Evolutionary conservation across 2,329 filamentous ascomycete species (phyloP).

Genomic region (Cladorrhinum sp.): DNA sequence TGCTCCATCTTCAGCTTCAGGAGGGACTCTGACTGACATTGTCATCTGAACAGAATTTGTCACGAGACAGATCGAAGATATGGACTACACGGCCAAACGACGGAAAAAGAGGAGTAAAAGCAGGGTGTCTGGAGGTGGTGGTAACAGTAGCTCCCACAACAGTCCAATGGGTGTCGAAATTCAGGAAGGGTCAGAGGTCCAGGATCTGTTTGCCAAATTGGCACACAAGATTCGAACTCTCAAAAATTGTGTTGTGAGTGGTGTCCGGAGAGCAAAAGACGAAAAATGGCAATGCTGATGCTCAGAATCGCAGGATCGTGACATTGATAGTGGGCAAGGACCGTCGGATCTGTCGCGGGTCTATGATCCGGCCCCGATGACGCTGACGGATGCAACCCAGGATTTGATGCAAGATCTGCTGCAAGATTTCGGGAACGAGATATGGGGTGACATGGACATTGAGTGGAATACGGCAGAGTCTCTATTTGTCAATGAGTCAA

Average conservation of each 20-base stretch:
- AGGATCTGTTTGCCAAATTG: slow-evolving; percentile 20
- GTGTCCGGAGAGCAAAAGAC: background rate
- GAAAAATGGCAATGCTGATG: background rate
- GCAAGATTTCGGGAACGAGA: slow-evolving; percentile 27
- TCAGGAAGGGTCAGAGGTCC: slow-evolving; percentile 10
- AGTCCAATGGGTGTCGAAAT: slow-evolving; percentile 19
- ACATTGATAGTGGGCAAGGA: slow-evolving; percentile 12
- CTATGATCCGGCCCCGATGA: slow-evolving; percentile 18
- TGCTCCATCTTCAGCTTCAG: background rate
- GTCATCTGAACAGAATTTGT: slow-evolving; percentile 23
- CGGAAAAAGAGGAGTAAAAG: slow-evolving; percentile 20
- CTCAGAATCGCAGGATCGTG: slow-evolving; percentile 7
- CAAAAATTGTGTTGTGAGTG: slow-evolving; percentile 15
- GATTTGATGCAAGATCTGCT: slow-evolving; percentile 31
- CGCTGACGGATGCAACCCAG: slow-evolving; percentile 26
- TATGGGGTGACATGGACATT: slow-evolving; percentile 14
- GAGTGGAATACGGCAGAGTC: slow-evolving; percentile 14
- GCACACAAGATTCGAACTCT: slow-evolving; percentile 20
- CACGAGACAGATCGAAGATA: slow-evolving; percentile 31
- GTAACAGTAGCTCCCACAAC: background rate
- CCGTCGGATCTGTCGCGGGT: slow-evolving; percentile 12
- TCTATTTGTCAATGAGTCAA: background rate
- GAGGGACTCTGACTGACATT: background rate
- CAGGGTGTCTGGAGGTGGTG: background rate
- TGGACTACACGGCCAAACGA: slow-evolving; percentile 30